These are phyloP conservation scores for Mycena crocata DNA, from an alignment of 768 basidiomycete genomes.

Conservation along the genomic window DNA sequence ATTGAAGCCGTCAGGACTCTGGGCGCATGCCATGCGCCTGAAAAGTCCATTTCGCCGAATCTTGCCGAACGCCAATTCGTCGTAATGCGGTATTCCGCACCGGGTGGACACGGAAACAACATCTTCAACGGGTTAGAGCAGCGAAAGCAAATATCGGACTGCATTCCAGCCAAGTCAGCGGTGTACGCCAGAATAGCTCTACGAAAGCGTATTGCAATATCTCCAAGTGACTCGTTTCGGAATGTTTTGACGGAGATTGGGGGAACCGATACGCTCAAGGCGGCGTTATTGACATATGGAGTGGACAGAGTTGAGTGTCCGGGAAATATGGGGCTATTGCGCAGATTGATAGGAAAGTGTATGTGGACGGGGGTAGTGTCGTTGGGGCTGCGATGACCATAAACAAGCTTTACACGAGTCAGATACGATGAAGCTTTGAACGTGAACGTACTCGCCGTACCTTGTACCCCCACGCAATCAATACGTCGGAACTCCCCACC, in stretches of 20 bases:
- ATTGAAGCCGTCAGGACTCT: no score
- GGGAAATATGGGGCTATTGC: slow-evolving; percentile 19
- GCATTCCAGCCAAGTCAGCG: neutral
- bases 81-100: slow-evolving; percentile 10
- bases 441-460: neutral
- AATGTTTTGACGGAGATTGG: slow-evolving; percentile 11
- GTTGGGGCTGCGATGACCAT: neutral
- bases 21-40: slow-evolving; percentile 21
- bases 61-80: slow-evolving; percentile 20
- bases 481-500: slow-evolving; percentile 28
- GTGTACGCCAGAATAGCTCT: slow-evolving; percentile 12
- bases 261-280: neutral
- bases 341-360: slow-evolving; percentile 20
- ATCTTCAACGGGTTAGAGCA: slow-evolving; percentile 8
- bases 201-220: slow-evolving; percentile 20
- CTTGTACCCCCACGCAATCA: slow-evolving; percentile 30
- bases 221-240: slow-evolving; percentile 2
- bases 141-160: slow-evolving; percentile 6
- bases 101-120: slow-evolving; percentile 20
- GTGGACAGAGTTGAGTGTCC: neutral
- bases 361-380: slow-evolving; percentile 21
- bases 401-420: neutral
- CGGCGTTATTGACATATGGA: slow-evolving; percentile 28
- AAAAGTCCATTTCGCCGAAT: slow-evolving; percentile 22
- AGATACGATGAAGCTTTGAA: neutral